Base-by-base conservation (phyloP, 2,329 filamentous ascomycete species). In the Furcasterigmium sp. region DNA sequence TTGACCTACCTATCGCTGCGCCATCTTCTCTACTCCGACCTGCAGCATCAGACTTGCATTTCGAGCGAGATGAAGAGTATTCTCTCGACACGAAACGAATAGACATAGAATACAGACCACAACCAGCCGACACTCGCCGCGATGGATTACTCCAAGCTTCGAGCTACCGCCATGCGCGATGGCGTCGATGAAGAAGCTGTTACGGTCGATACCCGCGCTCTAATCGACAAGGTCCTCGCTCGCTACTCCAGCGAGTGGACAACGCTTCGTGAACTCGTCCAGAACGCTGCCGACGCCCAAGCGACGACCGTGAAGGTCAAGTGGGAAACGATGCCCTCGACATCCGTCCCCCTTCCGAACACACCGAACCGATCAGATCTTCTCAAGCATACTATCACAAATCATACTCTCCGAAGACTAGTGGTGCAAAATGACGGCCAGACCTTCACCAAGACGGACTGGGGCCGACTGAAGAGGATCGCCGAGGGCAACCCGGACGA, bases 401-500 rank as follows among this genome's bases (percentile, higher is more conserved):
- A 97, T 61, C 89, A 95, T 59, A 97, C 91, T 1, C 68, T 97
- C 44, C 84, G 84, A 49, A 82, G 91, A 34, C 72, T 97, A n/a
- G 74, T 96, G 9, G 91, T 97, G 7, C 86, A 89, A 48, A 98
- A 98, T 57, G 85, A 98, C 65, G 93, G 93, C 28, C 78, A 88
- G 51, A 78, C 88, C 0, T 98, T 98, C 58, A 85, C 82, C 41
- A 79, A 85, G 55, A 94, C 90, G 15, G 93, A 98, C 64, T 98
- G 93, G 93, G 82, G 83, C 37, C 80, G 93, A 42, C 63, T 98
- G 51, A 97, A 97, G 72, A 83, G 91, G 48, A 98, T 98, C 50
- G 94, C 93, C n/a, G 93, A 98, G 63, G 94, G 93, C 37, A 98
- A 98, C 58, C 93, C 93, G 0, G 93, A 98, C 62, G 93, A 98